These are phyloP conservation scores for Dichotomopilus funicola DNA, from an alignment of 2,329 filamentous ascomycete genomes.

Conservation along the genomic window DNA sequence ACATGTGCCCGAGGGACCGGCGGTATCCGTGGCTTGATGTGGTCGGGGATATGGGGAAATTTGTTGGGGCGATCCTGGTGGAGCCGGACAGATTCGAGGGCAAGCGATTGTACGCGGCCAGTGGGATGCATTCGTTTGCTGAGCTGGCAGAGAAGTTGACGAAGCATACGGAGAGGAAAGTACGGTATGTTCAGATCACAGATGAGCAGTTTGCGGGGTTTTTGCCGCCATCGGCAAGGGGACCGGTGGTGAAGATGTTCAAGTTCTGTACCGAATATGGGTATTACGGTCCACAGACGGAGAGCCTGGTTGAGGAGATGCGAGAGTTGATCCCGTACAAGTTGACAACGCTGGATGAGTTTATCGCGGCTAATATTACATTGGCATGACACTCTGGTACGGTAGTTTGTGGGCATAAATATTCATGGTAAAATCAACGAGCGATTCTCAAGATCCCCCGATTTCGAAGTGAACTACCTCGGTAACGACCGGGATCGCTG, in stretches of 20 bases:
- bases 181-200: conserved; percentile 14
- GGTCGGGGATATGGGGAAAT: conserved; percentile 36
- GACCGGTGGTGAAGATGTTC: conserved; percentile 22
- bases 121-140: conserved; percentile 23
- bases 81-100: conserved; percentile 20
- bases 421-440: not conserved
- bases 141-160: conserved; percentile 29
- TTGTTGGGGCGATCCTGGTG: conserved; percentile 28
- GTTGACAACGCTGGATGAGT: conserved; percentile 31
- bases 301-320: conserved; percentile 28
- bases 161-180: conserved; percentile 29
- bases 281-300: conserved; percentile 30
- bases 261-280: conserved; percentile 28
- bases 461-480: not conserved
- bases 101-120: conserved; percentile 16
- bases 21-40: conserved; percentile 35
- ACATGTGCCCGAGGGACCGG: conserved; percentile 17
- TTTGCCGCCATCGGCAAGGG: conserved; percentile 13
- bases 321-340: conserved; percentile 25
- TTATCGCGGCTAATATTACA: conserved; percentile 20
- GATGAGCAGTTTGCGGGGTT: conserved; percentile 11
- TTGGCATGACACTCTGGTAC: not conserved
- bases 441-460: not conserved
- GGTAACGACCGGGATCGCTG: too few relatives aligned
- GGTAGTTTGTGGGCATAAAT: not conserved